phyloP scores from a whole-genome alignment of 257 asterid genomes.

The Anisodus acutangulus region DNA sequence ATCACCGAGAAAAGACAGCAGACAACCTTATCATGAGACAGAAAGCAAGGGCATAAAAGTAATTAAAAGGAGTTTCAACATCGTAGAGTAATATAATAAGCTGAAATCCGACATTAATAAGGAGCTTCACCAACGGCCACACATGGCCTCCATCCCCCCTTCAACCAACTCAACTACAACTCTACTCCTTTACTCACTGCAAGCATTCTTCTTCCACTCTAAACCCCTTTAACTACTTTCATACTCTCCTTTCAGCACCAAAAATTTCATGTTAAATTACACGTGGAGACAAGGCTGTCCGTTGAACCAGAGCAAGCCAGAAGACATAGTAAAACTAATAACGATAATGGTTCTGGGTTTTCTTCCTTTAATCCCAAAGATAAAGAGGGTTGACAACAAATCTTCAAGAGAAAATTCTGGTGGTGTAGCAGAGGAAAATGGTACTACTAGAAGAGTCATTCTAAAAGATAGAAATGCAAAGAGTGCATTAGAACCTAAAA shows the following conservation, averaged over 20 bases:
- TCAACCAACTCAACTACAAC: slow-evolving; percentile 57
- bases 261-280: slow-evolving; percentile 39
- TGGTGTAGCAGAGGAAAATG: slow-evolving; percentile 31
- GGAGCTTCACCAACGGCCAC: slow-evolving; percentile 43
- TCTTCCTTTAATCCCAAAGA: slow-evolving; percentile 33
- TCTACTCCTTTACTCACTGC: slow-evolving; percentile 45
- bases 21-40: too few relatives aligned
- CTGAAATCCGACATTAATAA: not conserved
- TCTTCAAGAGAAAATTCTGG: slow-evolving; percentile 20
- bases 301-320: slow-evolving; percentile 29
- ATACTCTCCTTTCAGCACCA: too few relatives aligned
- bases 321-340: slow-evolving; percentile 25
- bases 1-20: too few relatives aligned
- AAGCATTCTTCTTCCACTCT: slow-evolving; percentile 26
- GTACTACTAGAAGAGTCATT: slow-evolving; percentile 49
- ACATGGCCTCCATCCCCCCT: slow-evolving; percentile 55
- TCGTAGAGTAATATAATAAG: too few relatives aligned
- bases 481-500: slow-evolving; percentile 38
- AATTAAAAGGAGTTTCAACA: too few relatives aligned
- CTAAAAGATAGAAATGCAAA: slow-evolving; percentile 56
- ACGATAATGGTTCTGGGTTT: slow-evolving; percentile 32
- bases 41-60: too few relatives aligned
- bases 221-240: slow-evolving; percentile 40
- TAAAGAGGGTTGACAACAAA: not conserved
- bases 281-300: slow-evolving; percentile 41